Percentiles rank a stretch among this genome's conserved stretches.
Conservation (phyloP, 2,329 filamentous ascomycete species). For the Corniculantispora saksenae region DNA sequence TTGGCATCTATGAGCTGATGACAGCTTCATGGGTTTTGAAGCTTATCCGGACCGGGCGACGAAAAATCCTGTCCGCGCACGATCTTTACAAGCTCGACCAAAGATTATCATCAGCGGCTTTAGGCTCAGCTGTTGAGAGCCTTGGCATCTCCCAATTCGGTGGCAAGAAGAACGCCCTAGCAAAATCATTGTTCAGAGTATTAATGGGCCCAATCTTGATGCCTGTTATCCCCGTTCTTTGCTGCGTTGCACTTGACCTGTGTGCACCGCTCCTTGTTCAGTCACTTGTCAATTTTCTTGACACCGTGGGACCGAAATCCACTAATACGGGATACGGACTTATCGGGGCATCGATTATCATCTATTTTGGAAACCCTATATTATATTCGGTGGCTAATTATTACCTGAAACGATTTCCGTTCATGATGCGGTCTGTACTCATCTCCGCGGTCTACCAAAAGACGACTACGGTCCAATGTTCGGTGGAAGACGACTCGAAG, state of each 20-base stretch:
- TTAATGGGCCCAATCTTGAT: constrained; percentile 31
- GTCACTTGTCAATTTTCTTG: constrained; percentile 37
- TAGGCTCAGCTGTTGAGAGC: constrained; percentile 20
- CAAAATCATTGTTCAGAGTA: constrained; percentile 21
- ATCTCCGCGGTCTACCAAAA: constrained; percentile 36
- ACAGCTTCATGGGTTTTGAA: constrained; percentile 11
- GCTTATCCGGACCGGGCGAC: constrained; percentile 35
- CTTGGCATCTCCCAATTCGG: constrained; percentile 28
- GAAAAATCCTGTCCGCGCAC: constrained; percentile 25
- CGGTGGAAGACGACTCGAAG: constrained; percentile 38
- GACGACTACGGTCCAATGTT: constrained; percentile 33
- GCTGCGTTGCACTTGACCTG: constrained; percentile 40
- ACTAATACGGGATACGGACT: constrained; percentile 37
- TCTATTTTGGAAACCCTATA: constrained; percentile 43
- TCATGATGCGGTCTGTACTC: constrained; percentile 36
- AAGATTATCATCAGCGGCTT: constrained; percentile 16
- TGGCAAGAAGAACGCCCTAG: constrained; percentile 31
- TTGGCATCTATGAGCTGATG: constrained; percentile 32
- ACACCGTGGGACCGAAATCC: constrained; percentile 25
- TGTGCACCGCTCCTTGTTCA: constrained; percentile 47
- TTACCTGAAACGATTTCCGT: constrained; percentile 34
- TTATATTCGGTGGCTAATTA: constrained; percentile 41
- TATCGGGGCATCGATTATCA: constrained; percentile 41
- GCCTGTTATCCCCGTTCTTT: constrained; percentile 34
- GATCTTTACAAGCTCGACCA: constrained; percentile 27